Percentiles rank a stretch among this genome's conserved stretches.
phyloP scores from a whole-genome alignment of 208 protist genomes.

The Acanthamoeba royreba region DNA sequence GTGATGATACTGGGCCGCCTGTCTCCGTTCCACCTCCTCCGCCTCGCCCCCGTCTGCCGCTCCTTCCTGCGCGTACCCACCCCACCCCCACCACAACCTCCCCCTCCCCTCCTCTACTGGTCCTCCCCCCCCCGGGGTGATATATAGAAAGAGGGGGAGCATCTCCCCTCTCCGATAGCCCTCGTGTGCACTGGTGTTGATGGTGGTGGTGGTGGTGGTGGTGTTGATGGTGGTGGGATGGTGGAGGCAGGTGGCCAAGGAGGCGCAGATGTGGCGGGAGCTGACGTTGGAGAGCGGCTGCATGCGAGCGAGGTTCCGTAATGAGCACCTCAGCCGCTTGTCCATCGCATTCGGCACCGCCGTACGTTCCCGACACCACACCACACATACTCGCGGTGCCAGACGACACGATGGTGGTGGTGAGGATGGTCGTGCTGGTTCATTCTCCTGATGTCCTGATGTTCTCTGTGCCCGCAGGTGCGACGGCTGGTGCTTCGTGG shows the following conservation, averaged over 20 bases:
- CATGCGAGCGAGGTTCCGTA: neutral
- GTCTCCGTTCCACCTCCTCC: neutral
- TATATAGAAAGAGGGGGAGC: too few species aligned
- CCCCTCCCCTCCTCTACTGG: neutral
- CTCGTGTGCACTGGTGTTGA: too few species aligned
- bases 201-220: too few species aligned
- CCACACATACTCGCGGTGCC: neutral
- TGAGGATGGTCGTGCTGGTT: too few species aligned
- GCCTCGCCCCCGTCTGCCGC: neutral
- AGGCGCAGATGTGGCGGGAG: neutral
- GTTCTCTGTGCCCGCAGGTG: too few species aligned
- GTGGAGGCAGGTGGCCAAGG: neutral
- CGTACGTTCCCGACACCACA: neutral
- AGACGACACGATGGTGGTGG: too few species aligned
- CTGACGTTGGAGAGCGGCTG: neutral
- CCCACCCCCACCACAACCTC: neutral
- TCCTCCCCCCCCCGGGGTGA: too few species aligned
- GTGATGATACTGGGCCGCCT: neutral
- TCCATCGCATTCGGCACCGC: neutral
- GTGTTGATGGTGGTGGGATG: neutral
- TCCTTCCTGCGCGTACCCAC: neutral
- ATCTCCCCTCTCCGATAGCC: too few species aligned
- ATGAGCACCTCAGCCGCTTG: neutral
- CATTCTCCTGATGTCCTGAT: too few species aligned
- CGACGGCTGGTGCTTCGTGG: neutral